A percentile compares a stretch with the other conserved stretches of the same genome.
These are phyloP conservation scores for Haematococcus lacustris DNA, from an alignment of 139 green algal genomes.

Conservation along the genomic window DNA sequence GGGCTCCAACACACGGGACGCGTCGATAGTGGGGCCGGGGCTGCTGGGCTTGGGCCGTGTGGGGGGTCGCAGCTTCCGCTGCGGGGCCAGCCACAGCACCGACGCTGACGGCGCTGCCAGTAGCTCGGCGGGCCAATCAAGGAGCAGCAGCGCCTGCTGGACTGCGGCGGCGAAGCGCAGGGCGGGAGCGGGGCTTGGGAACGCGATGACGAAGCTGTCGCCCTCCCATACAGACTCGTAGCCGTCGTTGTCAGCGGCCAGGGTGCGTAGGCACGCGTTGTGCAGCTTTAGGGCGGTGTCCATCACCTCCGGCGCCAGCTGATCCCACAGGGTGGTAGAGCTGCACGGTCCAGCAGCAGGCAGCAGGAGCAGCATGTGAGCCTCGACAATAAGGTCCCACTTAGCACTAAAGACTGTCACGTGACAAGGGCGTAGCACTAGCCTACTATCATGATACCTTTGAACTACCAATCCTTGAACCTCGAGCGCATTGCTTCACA, in stretches of 20 bases:
- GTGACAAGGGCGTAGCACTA: background rate
- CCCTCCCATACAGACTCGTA: constrained; percentile 1
- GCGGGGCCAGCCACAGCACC: too few species aligned
- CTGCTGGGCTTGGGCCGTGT: too few species aligned
- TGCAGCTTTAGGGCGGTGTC: constrained; percentile 1
- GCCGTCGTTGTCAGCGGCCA: background rate
- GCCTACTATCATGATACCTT: background rate
- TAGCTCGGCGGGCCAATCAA: constrained; percentile 2
- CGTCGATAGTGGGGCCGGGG: too few species aligned
- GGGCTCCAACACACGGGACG: too few species aligned
- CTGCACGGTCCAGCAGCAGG: background rate
- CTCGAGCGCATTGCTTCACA: background rate
- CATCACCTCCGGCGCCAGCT: background rate
- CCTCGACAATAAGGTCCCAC: background rate
- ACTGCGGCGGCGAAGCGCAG: background rate
- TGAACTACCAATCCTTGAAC: background rate
- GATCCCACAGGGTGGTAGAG: constrained; percentile 6
- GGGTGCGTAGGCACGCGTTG: background rate
- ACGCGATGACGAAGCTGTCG: background rate
- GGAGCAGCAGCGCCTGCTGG: background rate
- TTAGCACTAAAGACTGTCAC: background rate
- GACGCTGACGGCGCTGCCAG: background rate
- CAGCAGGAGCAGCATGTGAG: background rate
- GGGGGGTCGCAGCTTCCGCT: too few species aligned
- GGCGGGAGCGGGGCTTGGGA: background rate